These are phyloP conservation scores for Torulaspora franciscae DNA, from an alignment of 805 yeast species.

Conservation along the genomic window DNA sequence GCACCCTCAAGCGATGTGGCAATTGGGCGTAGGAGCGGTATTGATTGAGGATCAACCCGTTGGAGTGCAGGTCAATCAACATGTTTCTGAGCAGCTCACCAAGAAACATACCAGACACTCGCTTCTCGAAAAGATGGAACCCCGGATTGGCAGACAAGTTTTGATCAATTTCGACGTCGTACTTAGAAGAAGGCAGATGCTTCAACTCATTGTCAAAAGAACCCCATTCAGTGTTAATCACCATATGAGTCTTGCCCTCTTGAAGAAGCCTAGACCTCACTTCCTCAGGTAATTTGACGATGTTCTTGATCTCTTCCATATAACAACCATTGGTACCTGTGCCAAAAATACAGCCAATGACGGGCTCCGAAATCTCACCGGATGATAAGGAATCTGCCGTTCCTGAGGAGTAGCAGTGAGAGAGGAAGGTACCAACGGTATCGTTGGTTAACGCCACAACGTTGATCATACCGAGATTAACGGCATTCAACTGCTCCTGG, in stretches of 20 bases:
- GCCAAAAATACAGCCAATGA: constrained; percentile 89
- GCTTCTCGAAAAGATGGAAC: constrained; percentile 86
- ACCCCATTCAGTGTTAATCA: constrained; percentile 96
- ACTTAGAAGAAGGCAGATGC: constrained; percentile 71
- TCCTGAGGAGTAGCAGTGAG: constrained; percentile 73
- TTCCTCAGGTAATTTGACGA: constrained; percentile 63
- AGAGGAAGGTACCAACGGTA: constrained; percentile 88
- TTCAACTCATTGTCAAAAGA: constrained; percentile 83
- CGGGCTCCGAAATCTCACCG: constrained; percentile 65
- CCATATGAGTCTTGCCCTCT: constrained; percentile 63
- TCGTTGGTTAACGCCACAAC: constrained; percentile 92
- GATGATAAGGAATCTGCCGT: constrained; percentile 41
- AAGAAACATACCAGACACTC: constrained; percentile 86
- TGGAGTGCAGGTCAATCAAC: constrained; percentile 59
- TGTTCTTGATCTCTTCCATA: constrained; percentile 66
- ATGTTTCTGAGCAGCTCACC: constrained; percentile 83
- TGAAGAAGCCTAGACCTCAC: constrained; percentile 36
- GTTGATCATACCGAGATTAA: constrained; percentile 52
- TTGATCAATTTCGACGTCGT: constrained; percentile 66
- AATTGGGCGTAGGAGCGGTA: constrained; percentile 39
- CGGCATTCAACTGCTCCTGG: constrained; percentile 61
- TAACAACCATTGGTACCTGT: constrained; percentile 98
- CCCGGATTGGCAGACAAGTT: constrained; percentile 73
- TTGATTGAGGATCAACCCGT: constrained; percentile 55
- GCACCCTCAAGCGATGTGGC: constrained; percentile 61